Conservation (phyloP, 192 early-diverging fungal genomes). For the Linderina pennispora region DNA sequence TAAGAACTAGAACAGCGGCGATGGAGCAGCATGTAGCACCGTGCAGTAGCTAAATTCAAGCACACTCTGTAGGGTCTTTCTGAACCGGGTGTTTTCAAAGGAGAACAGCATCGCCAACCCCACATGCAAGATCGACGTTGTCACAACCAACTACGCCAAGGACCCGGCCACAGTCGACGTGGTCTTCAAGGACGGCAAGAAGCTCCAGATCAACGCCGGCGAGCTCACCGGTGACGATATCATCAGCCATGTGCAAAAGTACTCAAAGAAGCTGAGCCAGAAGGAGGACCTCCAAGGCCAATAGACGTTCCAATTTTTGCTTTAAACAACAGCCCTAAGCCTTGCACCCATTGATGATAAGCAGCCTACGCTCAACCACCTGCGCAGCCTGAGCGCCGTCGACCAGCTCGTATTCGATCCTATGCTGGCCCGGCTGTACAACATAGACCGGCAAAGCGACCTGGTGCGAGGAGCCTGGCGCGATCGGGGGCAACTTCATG, state of each 20-base stretch:
- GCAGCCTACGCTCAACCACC: conserved; percentile 2
- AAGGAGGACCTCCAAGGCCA: conserved; percentile 43
- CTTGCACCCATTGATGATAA: conserved; percentile 15
- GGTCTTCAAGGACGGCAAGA: conserved; percentile 41
- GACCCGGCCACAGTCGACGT: conserved; percentile 34
- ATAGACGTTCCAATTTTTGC: neutral
- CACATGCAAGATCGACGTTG: conserved; percentile 37
- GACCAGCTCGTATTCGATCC: conserved; percentile 15
- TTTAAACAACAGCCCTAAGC: no score
- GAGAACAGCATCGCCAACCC: conserved; percentile 37
- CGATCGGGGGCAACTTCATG: conserved; percentile 16
- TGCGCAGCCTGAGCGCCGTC: neutral
- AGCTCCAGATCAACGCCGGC: conserved; percentile 21
- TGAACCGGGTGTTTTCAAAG: conserved; percentile 37
- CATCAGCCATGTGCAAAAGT: conserved; percentile 28
- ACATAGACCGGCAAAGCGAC: conserved; percentile 17
- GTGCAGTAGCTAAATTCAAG: no score
- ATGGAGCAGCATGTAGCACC: no score
- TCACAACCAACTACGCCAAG: conserved; percentile 13
- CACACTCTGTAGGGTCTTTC: conserved; percentile 30
- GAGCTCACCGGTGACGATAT: conserved; percentile 37
- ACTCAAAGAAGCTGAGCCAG: conserved; percentile 37
- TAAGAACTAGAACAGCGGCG: no score
- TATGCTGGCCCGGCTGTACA: conserved; percentile 14
- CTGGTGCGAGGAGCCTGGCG: conserved; percentile 1